phyloP scores from a whole-genome alignment of 441 rosid species.

The Flueggea neowawraea region DNA sequence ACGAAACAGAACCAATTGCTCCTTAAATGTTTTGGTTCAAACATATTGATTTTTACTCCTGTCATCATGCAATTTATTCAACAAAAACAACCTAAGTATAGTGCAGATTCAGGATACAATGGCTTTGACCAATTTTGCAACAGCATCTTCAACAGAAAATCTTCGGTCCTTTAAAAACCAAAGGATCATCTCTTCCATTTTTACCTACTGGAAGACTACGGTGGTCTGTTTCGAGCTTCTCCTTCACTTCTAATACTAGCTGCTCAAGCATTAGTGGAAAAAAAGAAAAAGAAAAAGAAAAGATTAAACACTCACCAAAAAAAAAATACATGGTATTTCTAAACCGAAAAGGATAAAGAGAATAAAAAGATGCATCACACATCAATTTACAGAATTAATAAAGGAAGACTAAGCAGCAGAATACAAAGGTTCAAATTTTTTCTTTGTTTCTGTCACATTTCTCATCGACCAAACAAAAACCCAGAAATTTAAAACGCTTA shows the following conservation, averaged over 20 bases:
- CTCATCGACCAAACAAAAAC: too few relatives aligned
- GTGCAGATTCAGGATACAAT: constrained; percentile 60
- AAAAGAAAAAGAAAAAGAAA: too few relatives aligned
- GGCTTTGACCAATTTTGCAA: constrained; percentile 66
- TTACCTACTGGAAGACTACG: constrained; percentile 67
- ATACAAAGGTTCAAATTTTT: too few relatives aligned
- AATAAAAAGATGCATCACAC: too few relatives aligned
- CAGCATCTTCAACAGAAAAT: constrained; percentile 63
- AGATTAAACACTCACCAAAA: too few relatives aligned
- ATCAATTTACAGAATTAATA: too few relatives aligned
- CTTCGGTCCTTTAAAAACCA: constrained; percentile 85
- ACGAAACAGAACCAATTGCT: background rate
- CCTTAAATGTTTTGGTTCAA: background rate
- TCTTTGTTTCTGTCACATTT: too few relatives aligned
- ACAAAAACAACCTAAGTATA: background rate
- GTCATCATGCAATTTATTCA: background rate
- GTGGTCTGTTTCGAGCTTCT: constrained; percentile 62
- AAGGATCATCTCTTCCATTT: constrained; percentile 88
- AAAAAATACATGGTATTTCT: too few relatives aligned
- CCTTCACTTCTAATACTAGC: constrained; percentile 77
- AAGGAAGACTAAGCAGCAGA: too few relatives aligned
- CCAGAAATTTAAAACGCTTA: too few relatives aligned
- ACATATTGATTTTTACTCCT: background rate
- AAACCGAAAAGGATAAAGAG: too few relatives aligned
- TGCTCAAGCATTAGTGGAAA: constrained; percentile 18